Evolutionary conservation across 2,329 filamentous ascomycete genomes (phyloP).

Genomic region (Aspergillus sp.): DNA sequence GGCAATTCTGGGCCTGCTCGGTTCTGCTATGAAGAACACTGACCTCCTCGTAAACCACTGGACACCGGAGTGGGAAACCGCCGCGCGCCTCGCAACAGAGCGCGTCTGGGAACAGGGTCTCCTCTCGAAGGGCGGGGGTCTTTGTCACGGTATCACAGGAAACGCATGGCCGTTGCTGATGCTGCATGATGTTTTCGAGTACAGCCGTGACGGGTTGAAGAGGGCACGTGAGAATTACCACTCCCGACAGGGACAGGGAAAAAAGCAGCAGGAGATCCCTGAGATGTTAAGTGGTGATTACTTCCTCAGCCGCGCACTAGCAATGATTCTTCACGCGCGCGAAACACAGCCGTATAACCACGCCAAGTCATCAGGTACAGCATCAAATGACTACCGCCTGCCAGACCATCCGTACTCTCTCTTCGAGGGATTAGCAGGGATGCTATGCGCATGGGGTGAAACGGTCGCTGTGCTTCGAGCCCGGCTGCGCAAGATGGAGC

Average conservation of each 20-base stretch:
- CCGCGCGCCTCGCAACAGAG: slow-evolving; percentile 32
- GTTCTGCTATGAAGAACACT: slow-evolving; percentile 30
- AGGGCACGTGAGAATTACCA: slow-evolving; percentile 24
- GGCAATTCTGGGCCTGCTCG: slow-evolving; percentile 37
- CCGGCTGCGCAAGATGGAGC: slow-evolving; percentile 35
- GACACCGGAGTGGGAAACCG: slow-evolving; percentile 41
- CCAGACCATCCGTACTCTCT: slow-evolving; percentile 42
- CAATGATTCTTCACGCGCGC: slow-evolving; percentile 38
- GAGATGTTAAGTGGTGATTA: slow-evolving; percentile 31
- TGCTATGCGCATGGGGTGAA: slow-evolving; percentile 44
- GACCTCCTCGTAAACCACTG: slow-evolving; percentile 30
- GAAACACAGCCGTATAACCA: slow-evolving; percentile 38
- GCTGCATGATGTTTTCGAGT: slow-evolving; percentile 39
- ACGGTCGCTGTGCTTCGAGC: slow-evolving; percentile 36
- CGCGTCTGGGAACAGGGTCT: slow-evolving; percentile 44
- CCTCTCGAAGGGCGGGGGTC: slow-evolving; percentile 41
- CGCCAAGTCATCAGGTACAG: slow-evolving; percentile 1
- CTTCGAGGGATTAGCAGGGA: slow-evolving; percentile 42
- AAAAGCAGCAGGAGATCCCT: not conserved
- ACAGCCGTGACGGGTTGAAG: slow-evolving; percentile 23
- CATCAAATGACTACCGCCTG: slow-evolving; percentile 35
- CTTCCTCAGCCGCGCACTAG: slow-evolving; percentile 39
- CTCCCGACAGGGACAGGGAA: not conserved
- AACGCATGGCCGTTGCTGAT: slow-evolving; percentile 43
- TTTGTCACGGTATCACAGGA: slow-evolving; percentile 44